A percentile compares a stretch with the other conserved stretches of the same genome.
Conservation (phyloP, 2,329 filamentous ascomycete species). For the Hirsutella thompsonii region DNA sequence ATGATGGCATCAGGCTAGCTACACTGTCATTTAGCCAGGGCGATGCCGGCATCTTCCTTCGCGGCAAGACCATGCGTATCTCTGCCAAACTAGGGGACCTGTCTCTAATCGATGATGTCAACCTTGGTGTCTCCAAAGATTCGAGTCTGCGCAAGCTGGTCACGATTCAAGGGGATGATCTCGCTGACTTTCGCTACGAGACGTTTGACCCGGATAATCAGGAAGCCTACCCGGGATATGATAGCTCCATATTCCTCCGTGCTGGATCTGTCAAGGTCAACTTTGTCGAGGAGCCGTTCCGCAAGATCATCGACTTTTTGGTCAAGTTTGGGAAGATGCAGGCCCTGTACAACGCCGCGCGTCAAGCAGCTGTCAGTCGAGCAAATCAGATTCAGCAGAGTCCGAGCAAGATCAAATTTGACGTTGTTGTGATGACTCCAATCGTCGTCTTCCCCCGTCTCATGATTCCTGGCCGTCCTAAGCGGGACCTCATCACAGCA, state of each 20-base stretch:
- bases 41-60: conserved; percentile 79
- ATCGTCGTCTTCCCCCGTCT: conserved; percentile 88
- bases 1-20: conserved; percentile 88
- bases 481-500: conserved; percentile 76
- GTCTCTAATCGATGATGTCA: conserved; percentile 84
- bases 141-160: conserved; percentile 78
- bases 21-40: conserved; percentile 88
- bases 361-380: conserved; percentile 86
- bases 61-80: conserved; percentile 76
- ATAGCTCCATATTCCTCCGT: conserved; percentile 79
- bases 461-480: conserved; percentile 54
- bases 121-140: conserved; percentile 70
- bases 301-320: conserved; percentile 94
- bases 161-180: conserved; percentile 87
- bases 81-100: conserved; percentile 79
- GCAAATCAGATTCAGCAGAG: conserved; percentile 88
- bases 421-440: conserved; percentile 84
- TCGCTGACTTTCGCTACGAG: conserved; percentile 95
- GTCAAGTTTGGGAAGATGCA: conserved; percentile 99
- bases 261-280: conserved; percentile 95
- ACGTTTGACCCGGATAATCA: conserved; percentile 67
- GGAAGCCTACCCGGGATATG: conserved; percentile 80
- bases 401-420: conserved; percentile 83
- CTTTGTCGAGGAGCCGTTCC: conserved; percentile 92
- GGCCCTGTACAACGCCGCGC: conserved; percentile 92